phyloP scores from a whole-genome alignment of 2,329 filamentous ascomycete species.

The Coniochaeta prunicola region DNA sequence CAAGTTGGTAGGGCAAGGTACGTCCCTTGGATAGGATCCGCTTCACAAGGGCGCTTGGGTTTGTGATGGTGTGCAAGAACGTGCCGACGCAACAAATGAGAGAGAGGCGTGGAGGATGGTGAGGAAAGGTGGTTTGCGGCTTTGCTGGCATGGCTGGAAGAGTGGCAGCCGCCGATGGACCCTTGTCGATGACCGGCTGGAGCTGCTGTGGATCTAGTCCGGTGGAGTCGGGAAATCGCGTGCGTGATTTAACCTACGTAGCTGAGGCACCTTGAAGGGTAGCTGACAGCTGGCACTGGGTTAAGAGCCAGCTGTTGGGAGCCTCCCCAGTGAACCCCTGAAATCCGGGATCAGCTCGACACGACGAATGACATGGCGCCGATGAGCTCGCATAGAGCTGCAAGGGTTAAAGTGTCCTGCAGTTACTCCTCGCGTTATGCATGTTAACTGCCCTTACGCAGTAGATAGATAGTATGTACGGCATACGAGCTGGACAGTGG shows the following conservation, averaged over 20 bases:
- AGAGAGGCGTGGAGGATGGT: background rate
- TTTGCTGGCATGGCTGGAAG: background rate
- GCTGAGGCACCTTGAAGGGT: background rate
- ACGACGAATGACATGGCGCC: background rate
- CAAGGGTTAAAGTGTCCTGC: background rate
- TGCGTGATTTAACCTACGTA: background rate
- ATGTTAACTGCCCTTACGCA: background rate
- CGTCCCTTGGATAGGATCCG: background rate
- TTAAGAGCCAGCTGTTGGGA: background rate
- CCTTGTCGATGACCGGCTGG: background rate
- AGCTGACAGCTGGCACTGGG: background rate
- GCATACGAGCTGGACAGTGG: background rate
- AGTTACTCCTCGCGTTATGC: background rate
- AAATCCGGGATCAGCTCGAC: background rate
- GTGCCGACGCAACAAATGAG: constrained; percentile 1
- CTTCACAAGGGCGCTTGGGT: background rate
- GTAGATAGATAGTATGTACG: background rate
- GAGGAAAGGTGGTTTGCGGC: background rate
- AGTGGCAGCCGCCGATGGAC: background rate
- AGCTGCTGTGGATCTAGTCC: background rate
- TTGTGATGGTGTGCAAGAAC: background rate
- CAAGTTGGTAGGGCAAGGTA: no score
- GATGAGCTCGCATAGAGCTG: background rate
- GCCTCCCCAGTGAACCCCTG: background rate
- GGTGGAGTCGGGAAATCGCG: background rate